phyloP scores from a whole-genome alignment of 2,329 filamentous ascomycete species.

The Xylaria hypoxylon region DNA sequence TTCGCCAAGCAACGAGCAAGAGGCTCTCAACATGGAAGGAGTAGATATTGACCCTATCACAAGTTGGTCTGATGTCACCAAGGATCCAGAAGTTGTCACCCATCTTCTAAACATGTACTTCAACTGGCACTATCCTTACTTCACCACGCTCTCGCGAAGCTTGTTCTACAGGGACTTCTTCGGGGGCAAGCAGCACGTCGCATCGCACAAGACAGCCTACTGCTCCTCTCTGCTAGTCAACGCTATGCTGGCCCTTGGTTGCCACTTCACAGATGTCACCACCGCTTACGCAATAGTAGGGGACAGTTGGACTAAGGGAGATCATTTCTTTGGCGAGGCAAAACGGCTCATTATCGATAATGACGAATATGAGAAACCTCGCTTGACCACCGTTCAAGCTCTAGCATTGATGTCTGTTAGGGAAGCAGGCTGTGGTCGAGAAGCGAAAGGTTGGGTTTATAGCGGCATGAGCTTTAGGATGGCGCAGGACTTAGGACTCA shows the following conservation, averaged over 20 bases:
- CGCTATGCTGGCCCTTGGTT: slow-evolving; percentile 91
- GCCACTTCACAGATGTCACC: slow-evolving; percentile 85
- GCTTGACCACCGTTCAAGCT: slow-evolving; percentile 90
- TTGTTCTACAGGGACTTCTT: slow-evolving; percentile 90
- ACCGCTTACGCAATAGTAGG: slow-evolving; percentile 77
- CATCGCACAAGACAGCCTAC: slow-evolving; percentile 72
- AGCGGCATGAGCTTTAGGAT: slow-evolving; percentile 98
- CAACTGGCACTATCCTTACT: slow-evolving; percentile 97
- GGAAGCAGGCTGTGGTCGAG: slow-evolving; percentile 92
- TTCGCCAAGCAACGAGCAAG: slow-evolving; percentile 55
- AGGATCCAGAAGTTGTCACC: slow-evolving; percentile 80
- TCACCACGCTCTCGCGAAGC: slow-evolving; percentile 87
- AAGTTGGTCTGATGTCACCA: slow-evolving; percentile 89
- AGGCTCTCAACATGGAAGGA: slow-evolving; percentile 60
- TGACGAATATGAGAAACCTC: slow-evolving; percentile 91
- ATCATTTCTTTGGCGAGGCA: slow-evolving; percentile 95
- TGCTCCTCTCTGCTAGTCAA: slow-evolving; percentile 93
- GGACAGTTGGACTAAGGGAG: slow-evolving; percentile 87
- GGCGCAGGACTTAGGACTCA: slow-evolving; percentile 93
- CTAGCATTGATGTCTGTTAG: slow-evolving; percentile 95
- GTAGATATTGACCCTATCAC: slow-evolving; percentile 76
- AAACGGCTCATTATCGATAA: slow-evolving; percentile 90
- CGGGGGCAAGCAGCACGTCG: slow-evolving; percentile 70
- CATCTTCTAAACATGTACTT: slow-evolving; percentile 98
- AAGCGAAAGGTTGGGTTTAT: slow-evolving; percentile 98